Base-by-base conservation (phyloP, 768 basidiomycete species). In the Russula earlei region DNA sequence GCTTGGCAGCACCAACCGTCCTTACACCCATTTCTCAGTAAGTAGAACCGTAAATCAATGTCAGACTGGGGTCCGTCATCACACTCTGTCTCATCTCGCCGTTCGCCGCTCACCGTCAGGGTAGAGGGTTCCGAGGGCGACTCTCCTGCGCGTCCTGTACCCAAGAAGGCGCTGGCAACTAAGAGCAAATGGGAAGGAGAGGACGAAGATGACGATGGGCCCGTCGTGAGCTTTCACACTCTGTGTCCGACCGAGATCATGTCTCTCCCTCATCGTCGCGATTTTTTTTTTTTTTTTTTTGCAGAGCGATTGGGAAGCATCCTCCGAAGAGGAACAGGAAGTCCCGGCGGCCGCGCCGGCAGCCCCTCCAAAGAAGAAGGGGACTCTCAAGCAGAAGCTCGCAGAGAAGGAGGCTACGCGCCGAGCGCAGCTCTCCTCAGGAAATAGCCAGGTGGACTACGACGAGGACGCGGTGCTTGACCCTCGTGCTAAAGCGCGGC, bases 221-320 rank as follows among this genome's bases (percentile, higher is more conserved):
- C 87, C 40, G 87, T 82, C 50, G 91, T 94, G 66, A 64, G 87
- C 77, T 14, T 10, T 24, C 40, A 14, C 24, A 31, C 29, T 1
- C 4, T n/a, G 27, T 15, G 27, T 15, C 15, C 24, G 17, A 58
- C 56, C 51, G 31, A 24, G 41, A 27, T n/a, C n/a, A n/a, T 11
- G 1, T 29, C 25, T 25, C 19, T 20, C 29, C 24, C 37, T 52
- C 25, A 59, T 60, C 43, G 33, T 42, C 47, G 46, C 38, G 61
- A 60, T 58, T 34, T 20, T 38, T 3, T 11, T 14, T 7, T 58
- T 34, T 20, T 38, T 3, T 11, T 14, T 7, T 31, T 49, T 60
- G 31, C 64, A 95, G 91, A 92, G 90, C 70, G 94, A 96, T 70
- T 98, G 95, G 95, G 94, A 98, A 64, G 88, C 76, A 33, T 87